A percentile compares a stretch with the other conserved stretches of the same genome.
These are phyloP conservation scores for Yamagishiella unicocca DNA, from an alignment of 139 green algal genomes.

Conservation along the genomic window DNA sequence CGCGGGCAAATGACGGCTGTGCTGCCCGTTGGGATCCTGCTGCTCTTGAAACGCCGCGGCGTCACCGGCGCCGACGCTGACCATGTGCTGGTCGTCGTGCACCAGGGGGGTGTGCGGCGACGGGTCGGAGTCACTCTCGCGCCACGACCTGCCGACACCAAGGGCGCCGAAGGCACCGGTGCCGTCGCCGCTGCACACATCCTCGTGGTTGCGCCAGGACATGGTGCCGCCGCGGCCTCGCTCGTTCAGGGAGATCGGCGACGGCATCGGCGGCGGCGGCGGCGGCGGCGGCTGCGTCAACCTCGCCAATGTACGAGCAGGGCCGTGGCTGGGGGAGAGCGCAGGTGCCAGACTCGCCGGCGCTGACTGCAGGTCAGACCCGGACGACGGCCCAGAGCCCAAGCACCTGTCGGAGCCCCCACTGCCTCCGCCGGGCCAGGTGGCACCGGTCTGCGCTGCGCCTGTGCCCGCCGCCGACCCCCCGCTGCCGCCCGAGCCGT, in stretches of 20 bases:
- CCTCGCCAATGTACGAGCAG: background rate
- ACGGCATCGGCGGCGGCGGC: background rate
- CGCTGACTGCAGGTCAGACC: slow-evolving; percentile 2
- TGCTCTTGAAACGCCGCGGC: too few species aligned
- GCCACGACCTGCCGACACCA: background rate
- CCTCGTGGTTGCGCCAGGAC: background rate
- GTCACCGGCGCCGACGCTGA: background rate
- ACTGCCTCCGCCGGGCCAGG: background rate
- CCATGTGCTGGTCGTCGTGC: background rate
- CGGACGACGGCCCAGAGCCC: background rate
- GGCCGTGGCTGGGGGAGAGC: background rate
- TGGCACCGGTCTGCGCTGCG: background rate
- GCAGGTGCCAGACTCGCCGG: background rate
- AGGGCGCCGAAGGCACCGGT: background rate
- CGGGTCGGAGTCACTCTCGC: background rate
- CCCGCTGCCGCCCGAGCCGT: background rate
- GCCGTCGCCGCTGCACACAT: background rate
- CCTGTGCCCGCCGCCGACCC: background rate
- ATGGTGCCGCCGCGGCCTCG: background rate
- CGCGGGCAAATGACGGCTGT: too few species aligned
- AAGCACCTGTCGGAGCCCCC: background rate
- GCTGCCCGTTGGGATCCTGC: too few species aligned
- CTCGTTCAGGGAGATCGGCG: background rate
- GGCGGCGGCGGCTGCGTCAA: background rate
- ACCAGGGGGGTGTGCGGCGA: background rate